Evolutionary conservation across 1,284 basidiomycete genomes (phyloP), one percentile per base, ranked within the genome.

Genomic region (Neolentinus lepideus): DNA sequence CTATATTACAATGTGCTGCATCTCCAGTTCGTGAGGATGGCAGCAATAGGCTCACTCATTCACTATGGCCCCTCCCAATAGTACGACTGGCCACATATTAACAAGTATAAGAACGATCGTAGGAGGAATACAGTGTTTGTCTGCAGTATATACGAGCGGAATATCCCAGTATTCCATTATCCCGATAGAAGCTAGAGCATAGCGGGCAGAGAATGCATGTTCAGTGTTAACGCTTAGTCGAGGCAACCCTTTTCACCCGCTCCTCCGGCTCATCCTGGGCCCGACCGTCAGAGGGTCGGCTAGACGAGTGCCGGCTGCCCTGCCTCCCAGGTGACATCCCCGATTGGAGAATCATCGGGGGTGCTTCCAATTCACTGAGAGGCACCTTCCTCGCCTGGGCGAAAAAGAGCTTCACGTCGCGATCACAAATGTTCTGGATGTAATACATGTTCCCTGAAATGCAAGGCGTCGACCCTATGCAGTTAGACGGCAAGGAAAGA

Each of bases 351-450:
- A 58, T 47, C 26, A 55, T 57, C 33, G 59, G 59, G n/a, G 56
- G 48, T 36, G n/a, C 46, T 54, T 73, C 73, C 26, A 61, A 65
- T 52, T 77, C 74, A 27, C 67, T 71, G 8, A 64, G 69, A 6
- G 71, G 69, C 54, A 90, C 73, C 70, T 91, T 91, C 35, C 94
- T 83, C 1, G 91, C 90, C 73, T 98, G 97, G 0, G 94, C 87
- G 71, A 99, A 99, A 75, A 96, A 96, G 8, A 99, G 71, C 63
- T 82, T 84, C 11, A 88, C 90, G 52, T 90, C 85, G 27, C 91
- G 81, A 46, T 88, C 78, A 19, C 82, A 84, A 22, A 96, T 85
- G 69, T 98, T 98, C 65, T 89, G 81, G 66, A 99, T 92, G 54
- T 82, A 83, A 69, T 99, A 99, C 6, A 80, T 81, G 69, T 99